Evolutionary conservation across 441 rosid species (phyloP), one percentile per base, ranked within the genome.

Genomic region (Pelargonium fulgidum): DNA sequence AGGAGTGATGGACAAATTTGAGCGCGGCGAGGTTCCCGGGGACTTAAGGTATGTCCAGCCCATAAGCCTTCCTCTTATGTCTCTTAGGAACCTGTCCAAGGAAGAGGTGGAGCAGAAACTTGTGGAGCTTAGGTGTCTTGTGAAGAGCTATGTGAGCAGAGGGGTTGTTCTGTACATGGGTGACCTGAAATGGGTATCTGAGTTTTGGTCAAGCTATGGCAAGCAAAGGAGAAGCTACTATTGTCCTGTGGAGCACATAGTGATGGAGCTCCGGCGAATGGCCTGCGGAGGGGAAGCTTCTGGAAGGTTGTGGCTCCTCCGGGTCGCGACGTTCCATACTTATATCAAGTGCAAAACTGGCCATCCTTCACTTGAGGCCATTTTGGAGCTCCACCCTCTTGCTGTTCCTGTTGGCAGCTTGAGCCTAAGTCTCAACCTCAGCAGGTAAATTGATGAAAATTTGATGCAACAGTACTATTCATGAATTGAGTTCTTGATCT

Each of bases 351-450:
- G 89, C 39, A 84, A 83, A 79, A 68, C 80, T 12, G 85, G 95
- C 62, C 78, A 76, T 22, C 89, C 89, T 69, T 85, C 89, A 67
- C 72, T 89, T 14, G 89, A 83, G 73, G 66, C 73, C 29, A 67
- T 87, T 68, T 89, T 86, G 95, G 84, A 89, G 54, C 85, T 89
- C 64, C 71, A 79, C 78, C 85, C 95, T 61, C 71, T 84, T 10
- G 76, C 84, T 24, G 56, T 84, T 59, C 84, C 90, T 36, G 80
- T 77, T 63, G 87, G 81, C 64, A 75, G 83, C 80, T 81, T 89
- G 66, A 76, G 81, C 79, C 77, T 89, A 39, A 81, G 82, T 64
- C 90, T 89, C 64, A 87, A 83, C 44, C 78, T 87, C 47, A 77
- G 82, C 22, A 73, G 91, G 94, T 79, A 82, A 76, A 65, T 29